Evolutionary conservation across 2,329 filamentous ascomycete species (phyloP).

Genomic region (Pseudocercospora fijiensis): DNA sequence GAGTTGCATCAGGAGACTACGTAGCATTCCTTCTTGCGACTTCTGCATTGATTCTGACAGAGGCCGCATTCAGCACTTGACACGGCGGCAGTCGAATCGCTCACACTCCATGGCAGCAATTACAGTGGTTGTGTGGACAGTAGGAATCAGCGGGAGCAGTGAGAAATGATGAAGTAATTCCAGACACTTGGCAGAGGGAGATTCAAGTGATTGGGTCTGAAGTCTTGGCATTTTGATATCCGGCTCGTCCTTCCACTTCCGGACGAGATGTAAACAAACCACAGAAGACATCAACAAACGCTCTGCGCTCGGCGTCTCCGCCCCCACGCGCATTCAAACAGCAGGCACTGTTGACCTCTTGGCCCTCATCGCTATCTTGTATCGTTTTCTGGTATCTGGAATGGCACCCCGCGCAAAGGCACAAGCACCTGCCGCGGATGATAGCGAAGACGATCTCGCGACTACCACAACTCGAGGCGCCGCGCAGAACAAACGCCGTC

Average conservation of each 20-base stretch:
- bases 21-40: too few species aligned
- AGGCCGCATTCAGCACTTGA: too few species aligned
- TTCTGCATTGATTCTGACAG: too few species aligned
- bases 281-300: background rate
- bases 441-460: constrained; percentile 28
- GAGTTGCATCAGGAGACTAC: too few species aligned
- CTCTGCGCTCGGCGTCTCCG: background rate
- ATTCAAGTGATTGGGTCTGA: too few species aligned
- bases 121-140: too few species aligned
- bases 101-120: too few species aligned
- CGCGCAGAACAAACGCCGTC: constrained; percentile 26
- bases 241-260: background rate
- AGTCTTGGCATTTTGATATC: background rate
- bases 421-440: constrained; percentile 17
- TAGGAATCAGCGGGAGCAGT: too few species aligned
- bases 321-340: background rate
- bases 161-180: too few species aligned
- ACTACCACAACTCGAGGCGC: constrained; percentile 20
- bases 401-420: constrained; percentile 25
- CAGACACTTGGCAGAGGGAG: too few species aligned
- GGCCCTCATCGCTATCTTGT: background rate
- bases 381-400: background rate
- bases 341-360: background rate
- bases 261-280: background rate
- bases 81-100: too few species aligned